Evolutionary conservation across 805 yeast genomes (phyloP).

Genomic region (Candida sithepensis): DNA sequence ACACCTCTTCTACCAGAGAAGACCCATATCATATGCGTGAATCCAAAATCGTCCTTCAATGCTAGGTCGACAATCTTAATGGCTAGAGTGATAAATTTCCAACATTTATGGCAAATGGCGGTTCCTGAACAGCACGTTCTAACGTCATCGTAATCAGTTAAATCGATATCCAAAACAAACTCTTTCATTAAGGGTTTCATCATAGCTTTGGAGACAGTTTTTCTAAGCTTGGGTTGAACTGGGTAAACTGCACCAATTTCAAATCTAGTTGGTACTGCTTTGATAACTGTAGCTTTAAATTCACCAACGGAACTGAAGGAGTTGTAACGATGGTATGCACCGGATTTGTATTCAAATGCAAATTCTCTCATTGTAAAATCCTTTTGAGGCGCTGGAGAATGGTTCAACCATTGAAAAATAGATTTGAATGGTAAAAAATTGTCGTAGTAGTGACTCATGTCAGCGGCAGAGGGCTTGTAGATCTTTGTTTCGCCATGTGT

Average conservation of each 20-base stretch:
- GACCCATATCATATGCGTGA: constrained; percentile 84
- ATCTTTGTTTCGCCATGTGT: neutral
- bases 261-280: constrained; percentile 80
- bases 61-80: constrained; percentile 69
- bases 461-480: constrained; percentile 45
- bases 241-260: constrained; percentile 93
- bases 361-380: constrained; percentile 89
- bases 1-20: constrained; percentile 99
- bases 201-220: constrained; percentile 67
- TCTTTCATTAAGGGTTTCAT: constrained; percentile 84
- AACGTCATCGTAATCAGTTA: constrained; percentile 91
- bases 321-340: constrained; percentile 87
- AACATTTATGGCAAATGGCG: constrained; percentile 80
- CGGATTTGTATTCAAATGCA: constrained; percentile 85
- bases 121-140: constrained; percentile 93
- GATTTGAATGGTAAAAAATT: constrained; percentile 70
- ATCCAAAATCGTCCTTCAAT: constrained; percentile 85
- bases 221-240: constrained; percentile 83
- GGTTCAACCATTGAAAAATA: constrained; percentile 87
- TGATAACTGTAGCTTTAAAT: constrained; percentile 72
- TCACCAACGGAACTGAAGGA: constrained; percentile 66
- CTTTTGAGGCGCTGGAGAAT: constrained; percentile 67
- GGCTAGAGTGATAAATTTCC: constrained; percentile 89
- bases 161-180: constrained; percentile 92
- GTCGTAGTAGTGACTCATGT: constrained; percentile 70